Evolutionary conservation across 2,329 filamentous ascomycete species (phyloP).

Genomic region (Beauveria brongniartii): DNA sequence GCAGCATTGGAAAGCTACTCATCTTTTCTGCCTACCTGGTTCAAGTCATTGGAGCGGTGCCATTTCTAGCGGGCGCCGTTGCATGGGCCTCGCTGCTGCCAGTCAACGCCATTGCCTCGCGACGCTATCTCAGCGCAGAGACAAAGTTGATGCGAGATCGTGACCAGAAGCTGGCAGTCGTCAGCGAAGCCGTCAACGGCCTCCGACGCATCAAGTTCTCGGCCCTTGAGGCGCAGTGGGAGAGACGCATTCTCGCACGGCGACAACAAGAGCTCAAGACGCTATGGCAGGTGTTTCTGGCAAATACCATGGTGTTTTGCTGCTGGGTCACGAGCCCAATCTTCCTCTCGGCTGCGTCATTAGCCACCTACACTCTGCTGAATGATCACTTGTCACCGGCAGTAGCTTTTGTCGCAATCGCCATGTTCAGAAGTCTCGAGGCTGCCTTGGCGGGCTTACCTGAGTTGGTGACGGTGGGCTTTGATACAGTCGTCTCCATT

Average conservation of each 20-base stretch:
- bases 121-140: constrained; percentile 56
- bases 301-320: constrained; percentile 53
- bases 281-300: constrained; percentile 58
- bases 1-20: constrained; percentile 52
- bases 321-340: constrained; percentile 73
- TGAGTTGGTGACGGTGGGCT: constrained; percentile 59
- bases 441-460: constrained; percentile 63
- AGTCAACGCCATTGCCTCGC: constrained; percentile 59
- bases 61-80: constrained; percentile 56
- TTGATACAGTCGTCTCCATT: constrained; percentile 66
- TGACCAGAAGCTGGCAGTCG: constrained; percentile 65
- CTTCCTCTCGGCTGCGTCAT: constrained; percentile 60
- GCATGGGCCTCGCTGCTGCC: constrained; percentile 59
- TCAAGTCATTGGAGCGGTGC: constrained; percentile 64
- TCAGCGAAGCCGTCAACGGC: constrained; percentile 69
- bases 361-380: constrained; percentile 59
- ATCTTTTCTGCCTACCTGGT: constrained; percentile 61
- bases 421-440: constrained; percentile 65
- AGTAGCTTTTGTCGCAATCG: constrained; percentile 70
- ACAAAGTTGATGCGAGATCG: constrained; percentile 66
- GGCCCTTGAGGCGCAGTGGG: constrained; percentile 67
- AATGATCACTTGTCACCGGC: constrained; percentile 59
- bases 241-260: constrained; percentile 55
- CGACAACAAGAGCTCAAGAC: constrained; percentile 58
- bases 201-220: constrained; percentile 82